Evolutionary conservation across 73 alveolate species (phyloP).

Genomic region (Vitrella brassicaformis): DNA sequence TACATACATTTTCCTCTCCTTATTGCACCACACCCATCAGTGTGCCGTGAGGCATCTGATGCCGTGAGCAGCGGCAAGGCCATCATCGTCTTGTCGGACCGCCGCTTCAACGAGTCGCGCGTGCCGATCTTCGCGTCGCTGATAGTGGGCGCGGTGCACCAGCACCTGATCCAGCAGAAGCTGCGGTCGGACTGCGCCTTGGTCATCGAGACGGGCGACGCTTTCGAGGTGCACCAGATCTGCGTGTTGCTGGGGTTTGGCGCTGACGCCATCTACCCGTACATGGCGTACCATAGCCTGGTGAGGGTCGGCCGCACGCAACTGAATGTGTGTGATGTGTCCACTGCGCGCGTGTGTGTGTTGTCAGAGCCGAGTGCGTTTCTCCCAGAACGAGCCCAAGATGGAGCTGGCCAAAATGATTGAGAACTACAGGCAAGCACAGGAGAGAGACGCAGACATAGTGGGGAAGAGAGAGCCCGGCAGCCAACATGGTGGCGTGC

Average conservation of each 20-base stretch:
- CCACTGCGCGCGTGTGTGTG: too few species aligned
- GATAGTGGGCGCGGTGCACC: constrained; percentile 34
- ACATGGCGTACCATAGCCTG: constrained; percentile 18
- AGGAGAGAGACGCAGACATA: background rate
- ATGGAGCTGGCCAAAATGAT: background rate
- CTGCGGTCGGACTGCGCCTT: constrained; percentile 23
- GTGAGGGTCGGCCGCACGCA: constrained; percentile 5
- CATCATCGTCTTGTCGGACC: constrained; percentile 13
- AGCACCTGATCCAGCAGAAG: constrained; percentile 14
- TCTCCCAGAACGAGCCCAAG: background rate
- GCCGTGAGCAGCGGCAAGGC: background rate
- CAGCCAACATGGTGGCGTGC: background rate
- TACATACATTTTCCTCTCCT: too few species aligned
- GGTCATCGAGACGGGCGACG: constrained; percentile 25
- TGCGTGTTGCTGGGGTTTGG: constrained; percentile 39
- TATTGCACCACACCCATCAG: background rate
- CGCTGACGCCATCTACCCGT: constrained; percentile 38
- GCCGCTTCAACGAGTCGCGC: constrained; percentile 16
- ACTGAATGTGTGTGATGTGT: too few species aligned
- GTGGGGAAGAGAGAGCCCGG: background rate
- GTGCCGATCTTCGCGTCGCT: constrained; percentile 19
- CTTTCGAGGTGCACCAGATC: constrained; percentile 22
- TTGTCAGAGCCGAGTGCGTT: background rate
- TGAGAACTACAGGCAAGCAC: background rate
- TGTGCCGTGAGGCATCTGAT: background rate